Conservation (phyloP, 2,329 filamentous ascomycete genomes). For the Calonectria montana region DNA sequence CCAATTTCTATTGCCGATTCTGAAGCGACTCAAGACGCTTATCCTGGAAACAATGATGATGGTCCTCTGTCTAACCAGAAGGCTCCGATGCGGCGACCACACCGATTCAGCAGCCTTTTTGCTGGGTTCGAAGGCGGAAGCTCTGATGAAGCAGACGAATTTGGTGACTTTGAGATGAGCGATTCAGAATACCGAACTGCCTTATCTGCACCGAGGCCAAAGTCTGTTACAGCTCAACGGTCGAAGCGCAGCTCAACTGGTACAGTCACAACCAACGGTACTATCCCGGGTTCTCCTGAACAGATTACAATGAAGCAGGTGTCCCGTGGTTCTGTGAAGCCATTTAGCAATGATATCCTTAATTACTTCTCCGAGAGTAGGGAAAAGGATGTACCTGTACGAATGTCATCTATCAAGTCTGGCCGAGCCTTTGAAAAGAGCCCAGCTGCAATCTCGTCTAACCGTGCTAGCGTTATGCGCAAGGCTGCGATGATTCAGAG, state of each 20-base stretch:
- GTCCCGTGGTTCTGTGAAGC: slow-evolving; percentile 45
- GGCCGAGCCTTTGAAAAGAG: slow-evolving; percentile 53
- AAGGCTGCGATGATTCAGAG: slow-evolving; percentile 84
- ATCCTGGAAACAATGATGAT: slow-evolving; percentile 85
- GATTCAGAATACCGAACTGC: slow-evolving; percentile 77
- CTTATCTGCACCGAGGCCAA: slow-evolving; percentile 71
- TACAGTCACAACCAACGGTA: slow-evolving; percentile 44
- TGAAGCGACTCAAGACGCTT: slow-evolving; percentile 67
- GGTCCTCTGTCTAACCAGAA: slow-evolving; percentile 73
- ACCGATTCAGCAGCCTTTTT: slow-evolving; percentile 86
- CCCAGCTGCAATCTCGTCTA: slow-evolving; percentile 49
- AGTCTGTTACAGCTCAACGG: slow-evolving; percentile 49
- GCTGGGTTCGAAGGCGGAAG: slow-evolving; percentile 82
- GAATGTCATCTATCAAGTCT: slow-evolving; percentile 43
- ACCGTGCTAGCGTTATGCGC: slow-evolving; percentile 73
- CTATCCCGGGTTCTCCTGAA: slow-evolving; percentile 57
- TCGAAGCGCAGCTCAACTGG: slow-evolving; percentile 56
- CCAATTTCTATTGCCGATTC: slow-evolving; percentile 55
- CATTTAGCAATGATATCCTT: slow-evolving; percentile 56
- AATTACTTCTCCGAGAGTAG: slow-evolving; percentile 55
- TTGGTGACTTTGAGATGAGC: slow-evolving; percentile 69
- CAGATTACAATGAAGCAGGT: slow-evolving; percentile 46
- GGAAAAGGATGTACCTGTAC: slow-evolving; percentile 44
- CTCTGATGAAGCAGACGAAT: slow-evolving; percentile 74
- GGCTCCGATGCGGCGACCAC: slow-evolving; percentile 73